Percentiles rank a stretch among this genome's conserved stretches.
Conservation (phyloP, 768 basidiomycete genomes). For the Macrolepiota dolichaula region DNA sequence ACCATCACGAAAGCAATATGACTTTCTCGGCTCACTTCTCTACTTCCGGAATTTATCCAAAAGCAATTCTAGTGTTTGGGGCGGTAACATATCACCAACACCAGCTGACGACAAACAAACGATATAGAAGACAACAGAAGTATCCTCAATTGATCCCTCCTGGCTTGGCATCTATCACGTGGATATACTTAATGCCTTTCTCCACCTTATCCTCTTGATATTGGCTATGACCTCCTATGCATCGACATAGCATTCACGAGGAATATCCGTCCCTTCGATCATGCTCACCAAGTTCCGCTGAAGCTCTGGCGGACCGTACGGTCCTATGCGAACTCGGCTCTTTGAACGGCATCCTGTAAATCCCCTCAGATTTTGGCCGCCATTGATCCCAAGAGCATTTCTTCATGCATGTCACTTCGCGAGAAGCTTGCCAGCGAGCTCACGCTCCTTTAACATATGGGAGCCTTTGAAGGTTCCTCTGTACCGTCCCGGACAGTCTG, state of each 20-base stretch:
- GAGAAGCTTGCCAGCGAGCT: background rate
- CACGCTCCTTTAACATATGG: background rate
- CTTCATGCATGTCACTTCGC: background rate
- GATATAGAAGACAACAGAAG: background rate
- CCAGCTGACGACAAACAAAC: background rate
- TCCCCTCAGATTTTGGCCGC: background rate
- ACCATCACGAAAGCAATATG: background rate
- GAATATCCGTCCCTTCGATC: background rate
- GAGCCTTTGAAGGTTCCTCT: background rate
- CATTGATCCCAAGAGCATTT: slow-evolving; percentile 2
- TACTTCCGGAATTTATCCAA: slow-evolving; percentile 4
- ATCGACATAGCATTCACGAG: background rate
- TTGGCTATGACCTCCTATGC: background rate
- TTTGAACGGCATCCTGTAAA: background rate
- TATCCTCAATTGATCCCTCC: too few species aligned
- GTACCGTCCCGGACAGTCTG: background rate
- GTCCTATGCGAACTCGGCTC: background rate
- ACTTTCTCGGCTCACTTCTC: background rate
- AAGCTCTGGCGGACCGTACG: slow-evolving; percentile 1
- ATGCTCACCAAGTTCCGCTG: background rate
- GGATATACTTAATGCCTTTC: background rate
- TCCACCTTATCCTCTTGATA: background rate
- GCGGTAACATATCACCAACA: background rate
- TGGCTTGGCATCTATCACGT: background rate
- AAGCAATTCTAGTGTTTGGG: background rate